A percentile compares a stretch with the other conserved stretches of the same genome.
These are phyloP conservation scores for Paecilomyces niveus DNA, from an alignment of 2,329 filamentous ascomycete species.

Conservation along the genomic window DNA sequence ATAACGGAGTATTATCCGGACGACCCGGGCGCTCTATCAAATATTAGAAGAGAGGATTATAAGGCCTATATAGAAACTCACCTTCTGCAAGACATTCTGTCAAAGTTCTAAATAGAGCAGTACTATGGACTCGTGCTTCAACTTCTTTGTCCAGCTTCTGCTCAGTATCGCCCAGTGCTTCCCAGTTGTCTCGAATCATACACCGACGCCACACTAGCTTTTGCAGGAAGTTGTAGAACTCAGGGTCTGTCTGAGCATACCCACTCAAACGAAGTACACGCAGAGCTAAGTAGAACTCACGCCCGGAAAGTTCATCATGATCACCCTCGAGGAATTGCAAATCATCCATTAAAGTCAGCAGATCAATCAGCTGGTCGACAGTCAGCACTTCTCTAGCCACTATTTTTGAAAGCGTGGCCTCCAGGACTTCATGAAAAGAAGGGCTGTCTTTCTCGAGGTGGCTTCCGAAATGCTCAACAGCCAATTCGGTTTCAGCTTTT, in stretches of 20 bases:
- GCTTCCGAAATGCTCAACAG: conserved; percentile 59
- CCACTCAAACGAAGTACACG: conserved; percentile 47
- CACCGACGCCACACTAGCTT: conserved; percentile 81
- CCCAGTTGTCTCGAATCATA: conserved; percentile 80
- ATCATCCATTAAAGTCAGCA: conserved; percentile 70
- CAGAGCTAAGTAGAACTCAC: conserved; percentile 70
- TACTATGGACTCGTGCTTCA: conserved; percentile 54
- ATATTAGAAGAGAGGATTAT: not conserved
- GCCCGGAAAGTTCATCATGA: conserved; percentile 43
- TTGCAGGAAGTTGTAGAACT: conserved; percentile 50
- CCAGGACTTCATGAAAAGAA: conserved; percentile 64
- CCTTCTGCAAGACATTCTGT: conserved; percentile 57
- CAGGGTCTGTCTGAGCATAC: conserved; percentile 47
- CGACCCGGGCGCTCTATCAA: conserved; percentile 11
- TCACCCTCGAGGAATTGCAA: conserved; percentile 36
- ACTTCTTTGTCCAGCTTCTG: conserved; percentile 65
- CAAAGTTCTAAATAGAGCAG: conserved; percentile 62
- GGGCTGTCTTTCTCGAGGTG: conserved; percentile 49
- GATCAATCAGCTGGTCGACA: conserved; percentile 48
- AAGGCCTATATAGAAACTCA: conserved; percentile 23
- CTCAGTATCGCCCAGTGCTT: conserved; percentile 67
- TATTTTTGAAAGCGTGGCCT: conserved; percentile 61
- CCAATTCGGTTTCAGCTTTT: conserved; percentile 68
- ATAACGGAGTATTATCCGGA: conserved; percentile 11
- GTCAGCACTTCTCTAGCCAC: conserved; percentile 63